Base-by-base conservation (phyloP, 1,139 yeast species). In the Blastobotrys elegans region DNA sequence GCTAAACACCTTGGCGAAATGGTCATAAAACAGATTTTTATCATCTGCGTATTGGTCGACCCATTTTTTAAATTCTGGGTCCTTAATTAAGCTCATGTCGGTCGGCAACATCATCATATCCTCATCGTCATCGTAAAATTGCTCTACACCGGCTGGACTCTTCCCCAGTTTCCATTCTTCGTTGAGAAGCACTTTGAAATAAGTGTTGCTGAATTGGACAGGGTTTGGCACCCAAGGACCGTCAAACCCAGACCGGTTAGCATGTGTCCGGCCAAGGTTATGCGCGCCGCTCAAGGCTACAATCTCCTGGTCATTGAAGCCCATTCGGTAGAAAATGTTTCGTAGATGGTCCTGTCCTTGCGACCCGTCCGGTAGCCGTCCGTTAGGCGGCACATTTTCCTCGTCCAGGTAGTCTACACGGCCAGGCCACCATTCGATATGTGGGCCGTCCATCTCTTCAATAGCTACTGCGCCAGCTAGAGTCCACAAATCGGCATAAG, bases 151-250 rank as follows among this genome's bases (percentile, higher is more conserved):
- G 41, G 60, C 69, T 14, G 67, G 64, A 50, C 67, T 58, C 58
- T 66, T 68, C 83, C 77, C 81, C 52, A 78, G 71, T 54, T 80
- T 77, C 97, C 97, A 90, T 52, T 79, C 74, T 56, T 80, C 86
- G 60, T 77, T 75, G 56, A 88, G 69, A 56, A 90, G 76, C 60
- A 86, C 75, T 53, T 78, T 80, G 72, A 69, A 90, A 68, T 68
- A 71, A 13, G 73, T 71, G 60, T 71, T 71, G 49, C 64, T 56
- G 67, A 90, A 86, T 67, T 77, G 72, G 57, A 89, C 89, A 59
- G 88, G 86, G 35, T 89, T 82, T 50, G 90, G 92, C 49, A 92
- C 94, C 97, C 97, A 90, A 44, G 96, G 96, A 44, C 97, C 97
- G 53, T 84, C 94, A 65, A 72, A 90, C 2, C 96, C 97, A 22